Conservation (phyloP, 169 alveolate genomes). For the Toxoplasma gondii region DNA sequence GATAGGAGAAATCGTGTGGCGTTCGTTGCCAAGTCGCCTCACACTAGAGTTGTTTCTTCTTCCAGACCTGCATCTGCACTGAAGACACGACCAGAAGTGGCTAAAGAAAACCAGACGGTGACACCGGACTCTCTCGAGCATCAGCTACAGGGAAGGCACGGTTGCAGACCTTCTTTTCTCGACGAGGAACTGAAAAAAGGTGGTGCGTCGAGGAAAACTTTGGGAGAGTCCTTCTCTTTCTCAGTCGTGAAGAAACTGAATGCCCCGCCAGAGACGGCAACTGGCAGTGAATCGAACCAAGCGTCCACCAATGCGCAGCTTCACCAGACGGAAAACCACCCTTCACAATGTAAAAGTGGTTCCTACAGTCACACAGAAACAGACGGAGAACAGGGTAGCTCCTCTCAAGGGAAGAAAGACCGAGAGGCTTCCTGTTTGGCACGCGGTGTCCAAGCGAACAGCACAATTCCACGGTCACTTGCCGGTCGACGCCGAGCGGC, state of each 20-base stretch:
- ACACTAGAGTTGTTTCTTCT: not conserved
- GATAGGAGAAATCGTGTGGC: not conserved
- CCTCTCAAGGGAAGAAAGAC: not conserved
- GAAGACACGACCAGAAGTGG: not conserved
- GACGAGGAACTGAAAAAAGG: not conserved
- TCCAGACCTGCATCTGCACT: not conserved
- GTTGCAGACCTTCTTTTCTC: not conserved
- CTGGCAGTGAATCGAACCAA: not conserved
- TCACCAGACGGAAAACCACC: not conserved
- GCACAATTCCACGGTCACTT: not conserved
- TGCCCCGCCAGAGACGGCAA: not conserved
- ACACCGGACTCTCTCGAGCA: not conserved
- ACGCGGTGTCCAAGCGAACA: not conserved
- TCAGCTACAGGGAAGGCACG: constrained; percentile 26
- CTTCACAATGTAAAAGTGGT: not conserved
- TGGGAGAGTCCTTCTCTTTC: not conserved
- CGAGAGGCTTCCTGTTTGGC: not conserved
- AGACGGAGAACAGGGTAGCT: not conserved
- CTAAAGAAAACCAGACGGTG: not conserved
- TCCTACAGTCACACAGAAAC: not conserved
- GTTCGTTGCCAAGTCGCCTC: not conserved
- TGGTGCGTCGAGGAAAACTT: not conserved
- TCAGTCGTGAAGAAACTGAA: not conserved
- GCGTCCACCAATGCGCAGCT: not conserved
- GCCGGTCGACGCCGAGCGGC: not conserved